phyloP scores from a whole-genome alignment of 2,329 filamentous ascomycete genomes.

The Colletotrichum incanum region DNA sequence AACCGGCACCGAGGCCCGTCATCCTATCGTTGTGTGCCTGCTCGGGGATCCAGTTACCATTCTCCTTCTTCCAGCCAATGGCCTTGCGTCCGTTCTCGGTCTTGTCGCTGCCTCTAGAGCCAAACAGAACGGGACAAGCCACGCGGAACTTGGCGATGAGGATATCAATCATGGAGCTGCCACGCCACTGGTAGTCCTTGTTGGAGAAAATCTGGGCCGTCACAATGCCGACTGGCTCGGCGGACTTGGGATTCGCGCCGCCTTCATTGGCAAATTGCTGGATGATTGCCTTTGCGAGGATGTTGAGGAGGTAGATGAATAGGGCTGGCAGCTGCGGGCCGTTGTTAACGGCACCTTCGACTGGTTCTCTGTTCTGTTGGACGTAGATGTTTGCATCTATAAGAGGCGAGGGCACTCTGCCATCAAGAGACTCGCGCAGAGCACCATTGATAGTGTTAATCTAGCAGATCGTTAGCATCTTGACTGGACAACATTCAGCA shows the following conservation, averaged over 20 bases:
- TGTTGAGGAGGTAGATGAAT: slow-evolving; percentile 83
- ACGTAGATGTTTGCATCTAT: slow-evolving; percentile 72
- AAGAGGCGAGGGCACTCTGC: slow-evolving; percentile 65
- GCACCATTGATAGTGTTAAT: slow-evolving; percentile 63
- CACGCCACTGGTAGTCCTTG: slow-evolving; percentile 77
- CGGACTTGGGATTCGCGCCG: slow-evolving; percentile 74
- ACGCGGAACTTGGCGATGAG: slow-evolving; percentile 88
- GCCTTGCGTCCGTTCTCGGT: slow-evolving; percentile 76
- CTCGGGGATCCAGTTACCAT: slow-evolving; percentile 73
- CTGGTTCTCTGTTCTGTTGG: slow-evolving; percentile 60
- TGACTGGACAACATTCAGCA: not conserved
- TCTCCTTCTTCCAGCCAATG: slow-evolving; percentile 82
- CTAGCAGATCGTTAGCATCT: slow-evolving; percentile 48
- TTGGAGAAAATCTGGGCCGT: slow-evolving; percentile 82
- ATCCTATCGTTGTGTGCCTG: slow-evolving; percentile 87
- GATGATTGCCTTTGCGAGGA: slow-evolving; percentile 81
- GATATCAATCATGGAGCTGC: slow-evolving; percentile 82
- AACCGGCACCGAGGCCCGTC: slow-evolving; percentile 87
- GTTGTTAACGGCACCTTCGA: slow-evolving; percentile 67
- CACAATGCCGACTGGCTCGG: slow-evolving; percentile 85
- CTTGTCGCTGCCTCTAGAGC: slow-evolving; percentile 82
- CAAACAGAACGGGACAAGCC: slow-evolving; percentile 88
- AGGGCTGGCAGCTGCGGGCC: slow-evolving; percentile 72
- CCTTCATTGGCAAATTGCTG: slow-evolving; percentile 80
- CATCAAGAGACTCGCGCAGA: slow-evolving; percentile 69